Conservation (phyloP, 768 basidiomycete genomes). For the Lactarius sp. region DNA sequence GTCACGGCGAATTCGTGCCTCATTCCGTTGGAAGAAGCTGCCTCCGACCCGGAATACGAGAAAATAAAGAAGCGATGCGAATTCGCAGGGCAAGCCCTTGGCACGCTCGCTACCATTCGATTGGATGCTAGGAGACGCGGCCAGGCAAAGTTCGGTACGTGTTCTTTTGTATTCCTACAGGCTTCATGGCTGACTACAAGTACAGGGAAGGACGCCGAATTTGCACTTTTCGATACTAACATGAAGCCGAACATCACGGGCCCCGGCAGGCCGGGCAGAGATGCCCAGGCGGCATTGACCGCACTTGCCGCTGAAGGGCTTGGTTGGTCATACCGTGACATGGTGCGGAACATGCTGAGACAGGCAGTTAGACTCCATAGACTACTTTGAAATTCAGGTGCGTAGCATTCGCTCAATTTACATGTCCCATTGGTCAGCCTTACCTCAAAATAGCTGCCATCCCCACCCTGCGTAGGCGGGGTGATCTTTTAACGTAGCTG, state of each 20-base stretch:
- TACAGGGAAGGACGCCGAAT: conserved; percentile 1
- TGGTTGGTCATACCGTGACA: conserved; percentile 6
- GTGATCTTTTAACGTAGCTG: too few species aligned
- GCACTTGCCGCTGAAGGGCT: not conserved
- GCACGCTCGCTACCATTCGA: conserved; percentile 4
- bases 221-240: not conserved
- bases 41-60: not conserved
- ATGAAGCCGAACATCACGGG: conserved; percentile 7
- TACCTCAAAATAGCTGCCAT: too few species aligned
- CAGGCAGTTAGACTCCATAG: not conserved
- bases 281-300: conserved; percentile 1
- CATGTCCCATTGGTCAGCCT: not conserved
- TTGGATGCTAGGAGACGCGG: conserved; percentile 6
- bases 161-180: too few species aligned
- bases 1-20: not conserved
- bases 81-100: conserved; percentile 1
- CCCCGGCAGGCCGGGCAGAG: conserved; percentile 3
- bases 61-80: not conserved
- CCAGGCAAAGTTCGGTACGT: not conserved
- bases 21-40: conserved; percentile 1
- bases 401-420: not conserved
- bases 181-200: not conserved
- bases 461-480: too few species aligned
- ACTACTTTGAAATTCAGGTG: not conserved
- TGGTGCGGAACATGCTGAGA: conserved; percentile 3